phyloP scores from a whole-genome alignment of 306 rosid species.

The Cicer judaicum region DNA sequence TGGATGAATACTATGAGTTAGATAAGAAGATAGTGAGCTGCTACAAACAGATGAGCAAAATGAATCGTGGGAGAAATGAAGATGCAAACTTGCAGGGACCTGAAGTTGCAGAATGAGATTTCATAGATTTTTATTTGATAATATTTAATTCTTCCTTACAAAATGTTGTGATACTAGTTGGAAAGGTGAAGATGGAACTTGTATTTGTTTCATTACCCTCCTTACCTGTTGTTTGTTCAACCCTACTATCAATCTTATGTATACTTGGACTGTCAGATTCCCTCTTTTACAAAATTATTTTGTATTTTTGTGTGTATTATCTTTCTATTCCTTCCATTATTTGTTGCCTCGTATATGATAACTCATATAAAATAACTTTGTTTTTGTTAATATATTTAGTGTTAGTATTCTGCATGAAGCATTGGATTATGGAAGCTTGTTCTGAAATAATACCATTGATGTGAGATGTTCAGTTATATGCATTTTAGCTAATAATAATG shows the following conservation, averaged over 20 bases:
- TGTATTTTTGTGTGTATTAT: not conserved
- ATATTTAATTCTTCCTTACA: constrained; percentile 34
- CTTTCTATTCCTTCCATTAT: not conserved
- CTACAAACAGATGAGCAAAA: constrained; percentile 61
- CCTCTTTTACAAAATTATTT: not conserved
- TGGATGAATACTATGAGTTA: constrained; percentile 81
- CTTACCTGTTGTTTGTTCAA: not conserved
- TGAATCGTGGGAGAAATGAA: constrained; percentile 52
- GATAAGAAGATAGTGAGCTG: constrained; percentile 82
- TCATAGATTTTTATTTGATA: constrained; percentile 29
- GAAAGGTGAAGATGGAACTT: constrained; percentile 29
- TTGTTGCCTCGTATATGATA: not conserved
- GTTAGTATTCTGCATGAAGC: not conserved
- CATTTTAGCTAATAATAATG: too few species aligned
- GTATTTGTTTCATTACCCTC: constrained; percentile 32
- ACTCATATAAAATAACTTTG: not conserved
- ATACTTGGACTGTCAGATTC: not conserved
- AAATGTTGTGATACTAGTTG: constrained; percentile 38
- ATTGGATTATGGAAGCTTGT: not conserved
- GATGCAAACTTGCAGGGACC: constrained; percentile 43
- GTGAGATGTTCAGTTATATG: too few species aligned
- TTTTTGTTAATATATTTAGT: not conserved
- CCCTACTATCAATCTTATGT: constrained; percentile 9
- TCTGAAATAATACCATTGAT: not conserved
- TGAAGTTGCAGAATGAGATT: constrained; percentile 47